A percentile compares a stretch with the other conserved stretches of the same genome.
Evolutionary conservation across 2,329 filamentous ascomycete species (phyloP).

Genomic region (Ceratocystis cacaofunesta): DNA sequence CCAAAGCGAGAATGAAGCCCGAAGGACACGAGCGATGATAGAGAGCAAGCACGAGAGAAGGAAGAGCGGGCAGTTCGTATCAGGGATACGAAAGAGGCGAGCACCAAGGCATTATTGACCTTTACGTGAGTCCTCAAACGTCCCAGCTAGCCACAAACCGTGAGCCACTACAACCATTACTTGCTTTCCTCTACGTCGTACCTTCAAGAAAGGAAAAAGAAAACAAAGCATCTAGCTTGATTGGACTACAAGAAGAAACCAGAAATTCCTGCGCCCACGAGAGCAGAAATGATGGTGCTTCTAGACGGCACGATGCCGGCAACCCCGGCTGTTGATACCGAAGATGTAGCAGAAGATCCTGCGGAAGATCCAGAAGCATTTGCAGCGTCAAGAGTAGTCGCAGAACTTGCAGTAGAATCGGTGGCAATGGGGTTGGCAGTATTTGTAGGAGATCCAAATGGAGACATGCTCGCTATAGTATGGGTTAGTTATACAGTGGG

Average conservation of each 20-base stretch:
- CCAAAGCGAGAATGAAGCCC: neutral
- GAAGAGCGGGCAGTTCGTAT: neutral
- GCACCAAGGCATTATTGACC: neutral
- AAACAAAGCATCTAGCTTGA: neutral
- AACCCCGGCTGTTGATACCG: neutral
- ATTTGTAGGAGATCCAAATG: neutral
- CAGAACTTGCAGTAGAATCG: neutral
- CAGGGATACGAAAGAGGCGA: neutral
- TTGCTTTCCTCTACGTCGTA: neutral
- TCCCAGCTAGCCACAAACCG: neutral
- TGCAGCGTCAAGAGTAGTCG: neutral
- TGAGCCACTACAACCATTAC: neutral
- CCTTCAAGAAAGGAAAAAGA: neutral
- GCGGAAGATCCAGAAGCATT: neutral
- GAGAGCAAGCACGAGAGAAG: neutral
- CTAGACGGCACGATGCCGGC: neutral
- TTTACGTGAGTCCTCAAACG: neutral
- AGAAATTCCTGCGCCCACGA: conserved; percentile 2
- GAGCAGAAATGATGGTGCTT: neutral
- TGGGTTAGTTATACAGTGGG: neutral
- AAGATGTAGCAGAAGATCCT: neutral
- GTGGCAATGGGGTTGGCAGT: neutral
- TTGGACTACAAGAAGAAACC: conserved; percentile 3
- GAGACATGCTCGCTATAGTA: neutral
- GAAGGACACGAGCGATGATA: neutral